Conservation (phyloP, 768 basidiomycete genomes). For the Suillus clintonianus region DNA sequence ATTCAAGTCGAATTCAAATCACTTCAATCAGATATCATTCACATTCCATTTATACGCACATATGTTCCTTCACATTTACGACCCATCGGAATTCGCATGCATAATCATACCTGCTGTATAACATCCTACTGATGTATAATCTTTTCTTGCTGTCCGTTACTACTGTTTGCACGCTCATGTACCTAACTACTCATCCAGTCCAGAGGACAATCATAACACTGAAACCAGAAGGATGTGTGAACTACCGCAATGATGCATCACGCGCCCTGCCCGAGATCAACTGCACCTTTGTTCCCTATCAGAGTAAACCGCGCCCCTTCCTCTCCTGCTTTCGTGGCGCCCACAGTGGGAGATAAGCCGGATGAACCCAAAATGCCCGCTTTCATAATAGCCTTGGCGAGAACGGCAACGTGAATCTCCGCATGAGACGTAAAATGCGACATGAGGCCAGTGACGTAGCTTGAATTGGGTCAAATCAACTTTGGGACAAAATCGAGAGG, state of each 20-base stretch:
- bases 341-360: slow-evolving; percentile 44
- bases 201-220: not conserved
- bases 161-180: not conserved
- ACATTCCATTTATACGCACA: not conserved
- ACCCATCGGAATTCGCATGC: not conserved
- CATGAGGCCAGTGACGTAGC: slow-evolving; percentile 37
- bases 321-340: slow-evolving; percentile 41
- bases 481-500: not conserved
- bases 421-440: slow-evolving; percentile 39
- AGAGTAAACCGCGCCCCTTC: slow-evolving; percentile 49
- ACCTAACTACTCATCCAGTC: not conserved
- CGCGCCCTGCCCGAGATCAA: slow-evolving; percentile 34
- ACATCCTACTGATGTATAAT: not conserved
- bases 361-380: slow-evolving; percentile 58
- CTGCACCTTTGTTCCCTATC: slow-evolving; percentile 55
- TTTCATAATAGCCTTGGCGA: slow-evolving; percentile 54
- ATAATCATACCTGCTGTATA: not conserved
- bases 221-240: not conserved
- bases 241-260: not conserved
- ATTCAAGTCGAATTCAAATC: too few species aligned
- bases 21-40: not conserved
- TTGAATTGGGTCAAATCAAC: slow-evolving; percentile 17
- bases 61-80: not conserved
- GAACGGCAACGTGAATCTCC: slow-evolving; percentile 53
- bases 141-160: not conserved